Conservation (phyloP, 352 stramenopile species). For the Phytophthora macrochlamydospora region DNA sequence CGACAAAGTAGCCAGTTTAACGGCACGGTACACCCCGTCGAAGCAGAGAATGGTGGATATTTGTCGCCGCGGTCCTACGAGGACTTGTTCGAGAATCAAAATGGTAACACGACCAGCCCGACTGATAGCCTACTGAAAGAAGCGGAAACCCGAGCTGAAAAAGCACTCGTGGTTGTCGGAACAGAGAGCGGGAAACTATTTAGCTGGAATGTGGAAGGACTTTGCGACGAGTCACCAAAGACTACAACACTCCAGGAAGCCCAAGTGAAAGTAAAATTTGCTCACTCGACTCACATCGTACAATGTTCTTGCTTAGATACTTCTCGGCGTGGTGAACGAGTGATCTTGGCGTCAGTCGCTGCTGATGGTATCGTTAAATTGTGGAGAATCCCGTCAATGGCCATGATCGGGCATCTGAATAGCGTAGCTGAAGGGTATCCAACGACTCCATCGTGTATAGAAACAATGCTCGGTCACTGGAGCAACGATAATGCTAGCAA, state of each 20-base stretch:
- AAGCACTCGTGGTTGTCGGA: conserved; percentile 39
- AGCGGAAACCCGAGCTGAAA: neutral
- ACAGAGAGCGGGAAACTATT: conserved; percentile 48
- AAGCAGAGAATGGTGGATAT: conserved; percentile 8
- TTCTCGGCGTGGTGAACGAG: conserved; percentile 3
- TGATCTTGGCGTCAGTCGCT: conserved; percentile 44
- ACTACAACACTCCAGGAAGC: conserved; percentile 31
- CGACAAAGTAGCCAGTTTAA: conserved; percentile 1
- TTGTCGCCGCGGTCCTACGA: conserved; percentile 14
- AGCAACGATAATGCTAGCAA: neutral
- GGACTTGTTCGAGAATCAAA: neutral
- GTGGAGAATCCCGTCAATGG: conserved; percentile 48
- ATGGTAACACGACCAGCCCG: neutral
- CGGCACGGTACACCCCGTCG: neutral
- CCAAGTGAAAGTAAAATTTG: conserved; percentile 21
- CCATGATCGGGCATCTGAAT: conserved; percentile 48
- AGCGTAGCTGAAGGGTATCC: conserved; percentile 31
- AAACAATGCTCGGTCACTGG: conserved; percentile 16
- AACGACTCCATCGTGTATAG: conserved; percentile 45
- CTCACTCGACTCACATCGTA: conserved; percentile 59
- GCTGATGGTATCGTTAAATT: conserved; percentile 68
- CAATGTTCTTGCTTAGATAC: conserved; percentile 28
- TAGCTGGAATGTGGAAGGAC: conserved; percentile 33
- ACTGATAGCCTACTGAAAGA: neutral
- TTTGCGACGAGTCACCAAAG: neutral